Evolutionary conservation across 345 rosid genomes (phyloP), one percentile per base, ranked within the genome.

Genomic region (Populus deltoides): DNA sequence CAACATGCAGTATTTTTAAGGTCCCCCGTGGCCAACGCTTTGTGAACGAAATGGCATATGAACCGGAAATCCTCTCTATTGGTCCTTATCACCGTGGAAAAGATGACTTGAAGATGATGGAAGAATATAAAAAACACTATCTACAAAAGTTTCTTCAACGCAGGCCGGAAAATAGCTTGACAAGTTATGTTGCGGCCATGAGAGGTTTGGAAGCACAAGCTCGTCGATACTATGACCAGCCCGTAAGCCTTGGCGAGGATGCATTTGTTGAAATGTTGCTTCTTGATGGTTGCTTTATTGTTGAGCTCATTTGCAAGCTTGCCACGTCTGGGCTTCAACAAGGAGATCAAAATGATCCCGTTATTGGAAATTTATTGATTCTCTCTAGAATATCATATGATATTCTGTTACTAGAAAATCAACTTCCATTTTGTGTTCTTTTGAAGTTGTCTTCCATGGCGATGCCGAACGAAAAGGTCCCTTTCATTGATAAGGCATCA

Each of bases 251-350:
- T 1, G 6, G 16, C 18, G 0, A 20, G 2, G 77, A 83, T 18
- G 73, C 74, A 4, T 81, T 85, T 38, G 53, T 79, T 9, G 66
- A 81, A 70, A 79, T 85, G 85, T 20, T 83, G 84, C 76, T 85
- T 4, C 79, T 87, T 67, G 87, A 85, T 66, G 82, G 76, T 1
- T 81, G 74, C 72, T 77, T 77, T 39, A 66, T 83, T 20, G 45
- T 72, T 27, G 80, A 80, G 75, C 18, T 79, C 0, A 39, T 83
- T 70, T 61, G 72, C 45, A 68, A 57, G 59, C 8, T 41, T 2
- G 15, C 1, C 29, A 27, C 15, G 12, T 35, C 25, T 3, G 45
- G 10, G 49, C 16, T 3, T 13, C 17, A 45, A 45, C 49, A 13
- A 3, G 6, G n/a, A 15, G 38, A 29, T 61, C 7, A 25, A 2